A percentile compares a stretch with the other conserved stretches of the same genome.
Evolutionary conservation across 257 asterid species (phyloP).

Genomic region (Capsicum pubescens): DNA sequence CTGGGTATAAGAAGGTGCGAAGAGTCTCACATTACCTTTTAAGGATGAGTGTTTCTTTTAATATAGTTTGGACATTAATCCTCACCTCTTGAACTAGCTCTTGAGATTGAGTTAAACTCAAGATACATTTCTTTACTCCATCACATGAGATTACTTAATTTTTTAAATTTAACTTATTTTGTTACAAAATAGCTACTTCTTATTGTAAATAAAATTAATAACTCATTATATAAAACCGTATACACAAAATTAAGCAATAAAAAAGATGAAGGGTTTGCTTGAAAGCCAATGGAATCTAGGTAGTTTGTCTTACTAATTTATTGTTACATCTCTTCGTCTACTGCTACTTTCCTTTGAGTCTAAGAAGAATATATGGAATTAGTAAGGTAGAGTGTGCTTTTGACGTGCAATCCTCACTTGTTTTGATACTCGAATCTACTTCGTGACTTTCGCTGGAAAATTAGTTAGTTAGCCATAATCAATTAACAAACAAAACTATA

Average conservation of each 20-base stretch:
- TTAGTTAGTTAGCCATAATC: background rate
- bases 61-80: no score
- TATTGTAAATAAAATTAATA: background rate
- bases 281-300: constrained; percentile 67
- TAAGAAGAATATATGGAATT: constrained; percentile 52
- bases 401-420: constrained; percentile 57
- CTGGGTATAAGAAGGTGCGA: no score
- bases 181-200: background rate
- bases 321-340: constrained; percentile 5
- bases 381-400: constrained; percentile 63
- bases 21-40: no score
- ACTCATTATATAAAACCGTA: background rate
- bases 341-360: constrained; percentile 56
- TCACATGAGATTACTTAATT: no score
- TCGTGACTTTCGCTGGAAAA: constrained; percentile 59
- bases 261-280: constrained; percentile 59
- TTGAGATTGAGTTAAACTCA: no score
- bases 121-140: no score
- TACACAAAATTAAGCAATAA: constrained; percentile 34
- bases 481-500: background rate
- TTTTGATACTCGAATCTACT: constrained; percentile 52
- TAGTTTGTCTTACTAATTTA: constrained; percentile 36
- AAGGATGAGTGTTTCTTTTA: no score
- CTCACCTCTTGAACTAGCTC: no score
- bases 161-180: background rate